Evolutionary conservation across 306 rosid genomes (phyloP), one percentile per base, ranked within the genome.

Genomic region (Casuarina cunninghamiana): DNA sequence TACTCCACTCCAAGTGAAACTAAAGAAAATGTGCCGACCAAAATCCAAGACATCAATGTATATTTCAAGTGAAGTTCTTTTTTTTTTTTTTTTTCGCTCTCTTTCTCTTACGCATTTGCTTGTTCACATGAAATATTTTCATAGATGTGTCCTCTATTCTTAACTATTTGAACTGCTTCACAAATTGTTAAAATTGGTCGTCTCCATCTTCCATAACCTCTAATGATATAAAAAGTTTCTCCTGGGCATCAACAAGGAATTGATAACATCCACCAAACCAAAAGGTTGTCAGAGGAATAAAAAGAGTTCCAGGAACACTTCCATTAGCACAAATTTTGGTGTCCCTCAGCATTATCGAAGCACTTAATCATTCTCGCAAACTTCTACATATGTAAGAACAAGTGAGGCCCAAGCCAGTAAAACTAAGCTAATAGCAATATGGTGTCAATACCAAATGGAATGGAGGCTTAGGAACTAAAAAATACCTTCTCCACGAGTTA

Each of bases 21-120:
- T 61, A 78, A 77, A 49, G 50, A 79, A 12, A 61, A 7, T 17
- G 11, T 66, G 71, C 13, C 13, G 17, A 66, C 41, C 12, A 66
- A 5, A 3, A 5, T 8, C 35, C 75, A 67, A 26, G 35, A 2
- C 53, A 78, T 35, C 21, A 35, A 75, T 75, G 38, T 74, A 48
- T 57, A 70, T 63, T 49, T 10, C 72, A 54, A 15, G 3, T 46
- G 38, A 38, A 60, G 45, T 50, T 38, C 2, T n/a, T n/a, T 15
- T 17, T 53, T 37, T 46, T 6, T 41, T 21, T 45, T 41, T 37
- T 49, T 69, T 35, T 19, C 26, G 11, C 21, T 61, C 37, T 17
- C 10, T 53, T 13, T 35, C 9, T 61, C 35, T 69, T 38, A 49
- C 38, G 0, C 5, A 39, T 13, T 37, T n/a, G 60, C 45, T 7